Evolutionary conservation across 306 rosid species (phyloP).

Genomic region (Prunus davidiana): DNA sequence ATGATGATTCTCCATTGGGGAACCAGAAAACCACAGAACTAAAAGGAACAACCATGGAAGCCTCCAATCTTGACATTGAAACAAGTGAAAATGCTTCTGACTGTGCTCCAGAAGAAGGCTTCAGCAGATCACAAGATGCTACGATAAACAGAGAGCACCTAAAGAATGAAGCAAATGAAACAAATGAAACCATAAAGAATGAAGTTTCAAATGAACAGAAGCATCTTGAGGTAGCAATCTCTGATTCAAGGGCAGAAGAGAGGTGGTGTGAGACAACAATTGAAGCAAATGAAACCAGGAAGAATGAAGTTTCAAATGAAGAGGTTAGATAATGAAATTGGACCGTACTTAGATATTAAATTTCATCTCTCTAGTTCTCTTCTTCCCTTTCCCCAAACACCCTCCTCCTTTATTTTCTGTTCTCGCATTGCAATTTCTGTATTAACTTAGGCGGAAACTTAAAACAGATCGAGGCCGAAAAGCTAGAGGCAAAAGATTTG

Average conservation of each 20-base stretch:
- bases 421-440: too few relatives aligned
- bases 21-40: too few relatives aligned
- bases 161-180: too few relatives aligned
- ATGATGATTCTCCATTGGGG: background rate
- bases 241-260: too few relatives aligned
- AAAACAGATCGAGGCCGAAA: too few relatives aligned
- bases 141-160: background rate
- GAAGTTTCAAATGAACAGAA: background rate
- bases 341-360: background rate
- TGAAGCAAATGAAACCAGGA: conserved; percentile 19
- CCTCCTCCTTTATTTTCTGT: too few relatives aligned
- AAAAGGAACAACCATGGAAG: background rate
- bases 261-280: conserved; percentile 4
- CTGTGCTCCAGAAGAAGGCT: background rate
- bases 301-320: conserved; percentile 7
- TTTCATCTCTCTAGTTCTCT: background rate
- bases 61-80: background rate
- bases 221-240: conserved; percentile 12
- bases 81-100: background rate
- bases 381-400: too few relatives aligned
- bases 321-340: conserved; percentile 22
- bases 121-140: background rate
- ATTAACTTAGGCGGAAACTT: too few relatives aligned
- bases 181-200: too few relatives aligned
- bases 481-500: too few relatives aligned